phyloP scores from a whole-genome alignment of 768 basidiomycete species.

The Tricholoma sp. region DNA sequence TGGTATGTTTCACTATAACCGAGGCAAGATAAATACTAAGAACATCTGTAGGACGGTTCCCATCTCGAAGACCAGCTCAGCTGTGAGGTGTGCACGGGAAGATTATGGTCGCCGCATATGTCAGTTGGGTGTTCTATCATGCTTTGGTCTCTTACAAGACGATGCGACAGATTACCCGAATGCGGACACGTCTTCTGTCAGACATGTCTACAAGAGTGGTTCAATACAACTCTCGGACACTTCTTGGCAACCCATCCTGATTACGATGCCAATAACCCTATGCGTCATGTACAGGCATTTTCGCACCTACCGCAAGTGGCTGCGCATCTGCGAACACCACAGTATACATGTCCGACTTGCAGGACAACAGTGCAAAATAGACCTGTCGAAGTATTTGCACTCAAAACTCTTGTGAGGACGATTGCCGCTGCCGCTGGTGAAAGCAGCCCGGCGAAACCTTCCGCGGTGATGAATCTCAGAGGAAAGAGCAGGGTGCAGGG shows the following conservation, averaged over 20 bases:
- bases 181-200: conserved; percentile 74
- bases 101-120: conserved; percentile 67
- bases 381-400: conserved; percentile 55
- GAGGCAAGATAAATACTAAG: neutral
- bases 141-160: conserved; percentile 1
- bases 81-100: conserved; percentile 61
- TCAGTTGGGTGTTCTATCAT: conserved; percentile 31
- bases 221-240: conserved; percentile 40
- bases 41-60: conserved; percentile 29
- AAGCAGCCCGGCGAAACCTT: conserved; percentile 32
- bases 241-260: conserved; percentile 45
- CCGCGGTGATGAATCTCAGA: conserved; percentile 3
- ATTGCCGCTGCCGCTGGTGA: conserved; percentile 48
- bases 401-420: conserved; percentile 52
- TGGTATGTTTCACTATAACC: conserved; percentile 19
- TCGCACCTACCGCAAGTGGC: conserved; percentile 23
- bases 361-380: conserved; percentile 41
- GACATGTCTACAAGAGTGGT: conserved; percentile 54
- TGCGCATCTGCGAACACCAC: conserved; percentile 23
- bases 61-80: conserved; percentile 48
- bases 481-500: conserved; percentile 16
- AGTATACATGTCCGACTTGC: conserved; percentile 68
- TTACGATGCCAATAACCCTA: conserved; percentile 28
- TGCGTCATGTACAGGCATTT: conserved; percentile 9
- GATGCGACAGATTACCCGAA: conserved; percentile 41